Conservation (phyloP, 495 filamentous ascomycete species). For the Penicillium cinerascens region DNA sequence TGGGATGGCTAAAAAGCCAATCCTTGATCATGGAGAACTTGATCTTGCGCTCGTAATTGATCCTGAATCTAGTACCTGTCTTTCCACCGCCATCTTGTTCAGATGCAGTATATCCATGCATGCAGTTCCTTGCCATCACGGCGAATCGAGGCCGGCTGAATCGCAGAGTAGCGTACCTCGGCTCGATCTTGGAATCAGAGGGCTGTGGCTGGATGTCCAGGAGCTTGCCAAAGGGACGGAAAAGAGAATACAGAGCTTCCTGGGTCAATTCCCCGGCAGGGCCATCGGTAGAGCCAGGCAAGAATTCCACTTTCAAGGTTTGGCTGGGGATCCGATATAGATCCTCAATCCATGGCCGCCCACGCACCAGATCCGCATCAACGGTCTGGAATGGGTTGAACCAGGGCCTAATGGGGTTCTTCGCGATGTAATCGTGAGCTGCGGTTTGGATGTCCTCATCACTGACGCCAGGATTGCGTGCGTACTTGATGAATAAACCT, state of each 20-base stretch:
- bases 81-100: conserved; percentile 68
- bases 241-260: conserved; percentile 82
- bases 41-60: conserved; percentile 76
- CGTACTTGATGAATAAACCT: conserved; percentile 89
- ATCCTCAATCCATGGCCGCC: conserved; percentile 94
- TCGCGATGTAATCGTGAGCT: conserved; percentile 53
- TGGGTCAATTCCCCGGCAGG: conserved; percentile 74
- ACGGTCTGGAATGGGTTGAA: conserved; percentile 79
- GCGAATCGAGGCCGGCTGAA: conserved; percentile 67
- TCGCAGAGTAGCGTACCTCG: conserved; percentile 74
- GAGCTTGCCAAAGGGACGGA: conserved; percentile 86
- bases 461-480: conserved; percentile 49
- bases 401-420: conserved; percentile 79
- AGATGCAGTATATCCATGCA: conserved; percentile 75
- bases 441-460: conserved; percentile 56
- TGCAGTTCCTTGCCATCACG: conserved; percentile 86
- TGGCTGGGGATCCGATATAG: conserved; percentile 75
- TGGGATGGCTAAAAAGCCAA: conserved; percentile 85
- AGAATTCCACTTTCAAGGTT: conserved; percentile 77
- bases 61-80: conserved; percentile 65
- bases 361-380: conserved; percentile 65
- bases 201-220: conserved; percentile 74
- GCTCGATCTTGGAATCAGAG: conserved; percentile 75
- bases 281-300: conserved; percentile 60
- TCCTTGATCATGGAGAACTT: conserved; percentile 77